Conservation (phyloP, 2,329 filamentous ascomycete species). For the Neonectria sp. region DNA sequence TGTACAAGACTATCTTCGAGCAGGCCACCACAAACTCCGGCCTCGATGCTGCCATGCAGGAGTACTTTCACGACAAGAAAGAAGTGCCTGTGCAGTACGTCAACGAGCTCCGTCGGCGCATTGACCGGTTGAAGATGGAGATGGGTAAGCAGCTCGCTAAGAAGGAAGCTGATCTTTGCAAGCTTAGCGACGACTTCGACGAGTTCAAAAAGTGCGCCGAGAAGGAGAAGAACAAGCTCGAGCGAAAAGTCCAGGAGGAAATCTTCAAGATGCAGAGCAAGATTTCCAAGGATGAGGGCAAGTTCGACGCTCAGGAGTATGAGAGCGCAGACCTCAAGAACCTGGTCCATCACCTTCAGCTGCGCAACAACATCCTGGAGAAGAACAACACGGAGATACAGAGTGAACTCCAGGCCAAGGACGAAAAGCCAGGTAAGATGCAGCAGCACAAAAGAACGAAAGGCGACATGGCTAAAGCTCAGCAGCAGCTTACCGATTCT, state of each 20-base stretch:
- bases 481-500: not conserved
- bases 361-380: not conserved
- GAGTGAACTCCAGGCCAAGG: not conserved
- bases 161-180: not conserved
- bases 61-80: slow-evolving; percentile 23
- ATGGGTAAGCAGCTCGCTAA: slow-evolving; percentile 21
- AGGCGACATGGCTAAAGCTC: not conserved
- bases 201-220: not conserved
- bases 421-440: not conserved
- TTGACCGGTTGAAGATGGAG: slow-evolving; percentile 34
- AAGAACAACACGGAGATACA: not conserved
- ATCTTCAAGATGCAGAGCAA: not conserved
- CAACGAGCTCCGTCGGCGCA: slow-evolving; percentile 25
- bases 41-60: slow-evolving; percentile 25
- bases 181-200: slow-evolving; percentile 9
- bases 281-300: not conserved
- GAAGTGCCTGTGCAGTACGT: slow-evolving; percentile 29
- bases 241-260: not conserved
- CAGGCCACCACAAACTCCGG: slow-evolving; percentile 28
- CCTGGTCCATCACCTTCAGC: not conserved
- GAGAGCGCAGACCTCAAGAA: not conserved
- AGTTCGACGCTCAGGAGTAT: not conserved
- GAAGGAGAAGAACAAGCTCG: not conserved
- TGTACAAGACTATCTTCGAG: slow-evolving; percentile 28
- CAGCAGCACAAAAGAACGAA: not conserved